phyloP scores from a whole-genome alignment of 2,329 filamentous ascomycete genomes.

The Pseudogymnoascus sp. region DNA sequence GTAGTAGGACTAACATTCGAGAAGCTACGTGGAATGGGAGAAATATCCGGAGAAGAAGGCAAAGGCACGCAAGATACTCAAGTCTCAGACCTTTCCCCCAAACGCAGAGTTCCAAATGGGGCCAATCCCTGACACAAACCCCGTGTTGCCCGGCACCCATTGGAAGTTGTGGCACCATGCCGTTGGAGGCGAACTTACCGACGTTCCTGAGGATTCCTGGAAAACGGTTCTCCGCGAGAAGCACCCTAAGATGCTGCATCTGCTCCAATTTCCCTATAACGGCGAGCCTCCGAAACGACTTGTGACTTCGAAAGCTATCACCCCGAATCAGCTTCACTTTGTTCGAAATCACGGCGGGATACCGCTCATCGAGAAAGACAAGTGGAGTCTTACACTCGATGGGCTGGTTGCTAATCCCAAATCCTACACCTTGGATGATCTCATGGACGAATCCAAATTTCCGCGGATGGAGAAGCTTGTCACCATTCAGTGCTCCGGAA shows the following conservation, averaged over 20 bases:
- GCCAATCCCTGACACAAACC: conserved; percentile 49
- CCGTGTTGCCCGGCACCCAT: conserved; percentile 45
- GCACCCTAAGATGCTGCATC: conserved; percentile 51
- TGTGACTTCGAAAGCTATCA: conserved; percentile 47
- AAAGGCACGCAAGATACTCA: conserved; percentile 47
- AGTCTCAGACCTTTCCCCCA: conserved; percentile 38
- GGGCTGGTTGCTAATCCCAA: conserved; percentile 54
- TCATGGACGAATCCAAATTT: conserved; percentile 53
- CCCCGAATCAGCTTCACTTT: conserved; percentile 55
- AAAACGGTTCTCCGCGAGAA: conserved; percentile 48
- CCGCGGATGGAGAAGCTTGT: conserved; percentile 50
- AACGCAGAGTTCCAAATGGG: conserved; percentile 48
- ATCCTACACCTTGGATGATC: conserved; percentile 48
- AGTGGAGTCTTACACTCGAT: conserved; percentile 47
- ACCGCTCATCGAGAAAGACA: conserved; percentile 52
- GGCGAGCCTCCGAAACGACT: conserved; percentile 54
- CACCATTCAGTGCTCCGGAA: conserved; percentile 61
- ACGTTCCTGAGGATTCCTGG: conserved; percentile 52
- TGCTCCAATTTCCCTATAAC: conserved; percentile 57
- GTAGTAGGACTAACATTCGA: not conserved
- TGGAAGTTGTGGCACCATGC: conserved; percentile 54
- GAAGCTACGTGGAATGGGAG: conserved; percentile 58
- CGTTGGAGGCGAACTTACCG: conserved; percentile 36
- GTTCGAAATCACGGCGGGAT: conserved; percentile 67
- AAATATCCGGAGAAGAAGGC: conserved; percentile 60